Evolutionary conservation across 331 rosid genomes (phyloP).

Genomic region (Rosa hybrid): DNA sequence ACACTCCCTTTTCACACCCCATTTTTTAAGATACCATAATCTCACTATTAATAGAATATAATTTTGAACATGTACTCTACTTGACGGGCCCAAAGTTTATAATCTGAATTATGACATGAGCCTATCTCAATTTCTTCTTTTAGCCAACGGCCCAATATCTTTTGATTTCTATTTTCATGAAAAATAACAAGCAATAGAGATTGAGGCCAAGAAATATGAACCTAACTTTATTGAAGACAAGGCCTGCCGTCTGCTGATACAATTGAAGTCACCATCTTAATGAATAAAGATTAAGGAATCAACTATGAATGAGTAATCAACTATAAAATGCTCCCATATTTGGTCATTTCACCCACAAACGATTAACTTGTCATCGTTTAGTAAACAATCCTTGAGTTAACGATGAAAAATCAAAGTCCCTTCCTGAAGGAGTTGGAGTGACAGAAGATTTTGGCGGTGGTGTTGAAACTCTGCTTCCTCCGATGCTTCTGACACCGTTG

Average conservation of each 20-base stretch:
- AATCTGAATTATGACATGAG: background rate
- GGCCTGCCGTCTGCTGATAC: background rate
- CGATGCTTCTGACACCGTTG: conserved; percentile 19
- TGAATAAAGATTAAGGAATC: conserved; percentile 9
- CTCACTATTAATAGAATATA: too few relatives aligned
- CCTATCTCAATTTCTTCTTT: background rate
- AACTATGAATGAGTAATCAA: background rate
- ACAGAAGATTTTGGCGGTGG: background rate
- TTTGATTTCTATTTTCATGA: background rate
- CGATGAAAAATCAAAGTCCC: conserved; percentile 24
- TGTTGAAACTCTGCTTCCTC: background rate
- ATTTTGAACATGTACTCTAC: too few relatives aligned
- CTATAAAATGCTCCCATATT: background rate
- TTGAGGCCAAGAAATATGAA: background rate
- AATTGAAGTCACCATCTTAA: conserved; percentile 8
- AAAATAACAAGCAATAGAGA: background rate
- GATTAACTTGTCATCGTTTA: conserved; percentile 2
- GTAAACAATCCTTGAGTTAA: conserved; percentile 22
- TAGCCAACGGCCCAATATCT: too few relatives aligned
- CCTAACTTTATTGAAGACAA: background rate
- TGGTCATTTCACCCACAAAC: background rate
- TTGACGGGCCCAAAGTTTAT: too few relatives aligned
- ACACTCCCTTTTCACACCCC: too few relatives aligned
- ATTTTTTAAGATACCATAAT: too few relatives aligned
- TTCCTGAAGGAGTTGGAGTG: conserved; percentile 23